A percentile compares a stretch with the other conserved stretches of the same genome.
These are phyloP conservation scores for Botrytis squamosa DNA, from an alignment of 2,329 filamentous ascomycete species.

Conservation along the genomic window DNA sequence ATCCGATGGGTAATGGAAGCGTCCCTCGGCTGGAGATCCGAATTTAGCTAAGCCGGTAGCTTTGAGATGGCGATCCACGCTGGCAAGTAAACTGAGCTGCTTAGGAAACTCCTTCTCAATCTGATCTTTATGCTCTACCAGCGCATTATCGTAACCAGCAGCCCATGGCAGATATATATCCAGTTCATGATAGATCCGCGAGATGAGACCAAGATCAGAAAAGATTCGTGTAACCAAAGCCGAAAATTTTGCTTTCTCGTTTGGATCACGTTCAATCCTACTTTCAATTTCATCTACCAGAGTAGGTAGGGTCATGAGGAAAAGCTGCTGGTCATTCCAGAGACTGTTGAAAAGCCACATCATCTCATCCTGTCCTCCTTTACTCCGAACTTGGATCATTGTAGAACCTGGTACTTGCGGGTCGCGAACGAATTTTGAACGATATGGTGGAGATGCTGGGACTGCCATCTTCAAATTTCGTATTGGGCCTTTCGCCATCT, in stretches of 20 bases:
- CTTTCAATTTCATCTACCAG: slow-evolving; percentile 30
- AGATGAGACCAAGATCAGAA: slow-evolving; percentile 26
- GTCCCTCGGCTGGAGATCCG: slow-evolving; percentile 23
- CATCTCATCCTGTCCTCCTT: neutral
- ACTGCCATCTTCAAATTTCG: neutral
- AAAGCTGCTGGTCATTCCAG: neutral
- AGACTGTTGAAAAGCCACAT: neutral
- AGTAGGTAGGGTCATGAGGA: slow-evolving; percentile 20
- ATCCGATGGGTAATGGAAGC: slow-evolving; percentile 46
- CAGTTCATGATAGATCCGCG: slow-evolving; percentile 25
- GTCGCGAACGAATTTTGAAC: neutral
- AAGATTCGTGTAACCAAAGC: slow-evolving; percentile 24
- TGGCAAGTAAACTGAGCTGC: neutral
- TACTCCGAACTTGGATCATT: neutral
- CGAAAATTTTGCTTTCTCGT: slow-evolving; percentile 28
- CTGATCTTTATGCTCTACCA: neutral
- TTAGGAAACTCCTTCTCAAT: neutral
- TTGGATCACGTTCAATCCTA: slow-evolving; percentile 24
- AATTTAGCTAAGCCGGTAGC: slow-evolving; percentile 12
- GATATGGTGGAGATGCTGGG: neutral
- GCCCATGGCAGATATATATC: slow-evolving; percentile 32
- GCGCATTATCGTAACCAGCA: slow-evolving; percentile 22
- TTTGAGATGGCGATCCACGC: neutral
- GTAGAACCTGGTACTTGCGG: neutral
- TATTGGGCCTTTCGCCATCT: slow-evolving; percentile 28